Conservation (phyloP, 2,329 filamentous ascomycete genomes). For the Akanthomyces lecanii region DNA sequence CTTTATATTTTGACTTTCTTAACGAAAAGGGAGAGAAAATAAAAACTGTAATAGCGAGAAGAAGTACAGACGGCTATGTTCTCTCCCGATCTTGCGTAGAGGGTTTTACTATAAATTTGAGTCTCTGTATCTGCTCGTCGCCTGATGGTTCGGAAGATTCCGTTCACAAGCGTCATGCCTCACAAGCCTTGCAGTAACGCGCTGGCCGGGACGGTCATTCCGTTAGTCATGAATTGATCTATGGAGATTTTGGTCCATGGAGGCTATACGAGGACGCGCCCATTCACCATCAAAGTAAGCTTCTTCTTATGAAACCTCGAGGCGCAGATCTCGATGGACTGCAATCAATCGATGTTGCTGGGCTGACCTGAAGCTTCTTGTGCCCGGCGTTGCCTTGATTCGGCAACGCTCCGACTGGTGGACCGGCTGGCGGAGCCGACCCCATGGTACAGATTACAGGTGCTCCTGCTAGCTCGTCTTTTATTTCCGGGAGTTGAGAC, state of each 20-base stretch:
- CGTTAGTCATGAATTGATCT: neutral
- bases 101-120: too few relatives aligned
- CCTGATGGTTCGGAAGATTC: too few relatives aligned
- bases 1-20: too few relatives aligned
- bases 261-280: neutral
- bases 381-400: neutral
- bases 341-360: neutral
- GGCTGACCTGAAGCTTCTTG: neutral
- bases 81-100: too few relatives aligned
- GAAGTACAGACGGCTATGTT: too few relatives aligned
- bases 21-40: too few relatives aligned
- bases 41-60: too few relatives aligned
- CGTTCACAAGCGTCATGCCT: too few relatives aligned
- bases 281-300: neutral
- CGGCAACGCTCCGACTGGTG: neutral
- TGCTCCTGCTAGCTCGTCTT: neutral
- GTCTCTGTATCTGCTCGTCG: too few relatives aligned
- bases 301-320: neutral
- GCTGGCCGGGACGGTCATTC: neutral
- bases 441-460: neutral
- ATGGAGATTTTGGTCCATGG: neutral
- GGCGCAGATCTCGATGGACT: constrained; percentile 4
- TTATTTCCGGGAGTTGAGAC: constrained; percentile 8
- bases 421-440: neutral
- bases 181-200: too few relatives aligned